Base-by-base conservation (phyloP, 2,329 filamentous ascomycete genomes). In the Exophiala sideris region DNA sequence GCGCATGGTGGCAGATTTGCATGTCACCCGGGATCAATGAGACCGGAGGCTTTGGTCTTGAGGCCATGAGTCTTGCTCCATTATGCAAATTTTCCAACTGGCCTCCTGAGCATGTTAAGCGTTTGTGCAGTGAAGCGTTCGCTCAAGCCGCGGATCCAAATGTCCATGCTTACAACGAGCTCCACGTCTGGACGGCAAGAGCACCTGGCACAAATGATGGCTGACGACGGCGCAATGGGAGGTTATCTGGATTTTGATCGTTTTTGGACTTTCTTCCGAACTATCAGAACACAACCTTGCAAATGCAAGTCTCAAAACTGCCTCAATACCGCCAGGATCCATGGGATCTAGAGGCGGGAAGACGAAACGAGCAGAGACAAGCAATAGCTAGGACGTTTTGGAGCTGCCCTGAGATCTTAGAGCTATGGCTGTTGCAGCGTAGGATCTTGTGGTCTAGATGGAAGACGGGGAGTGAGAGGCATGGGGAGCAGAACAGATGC, bases 1-100 rank as follows among this genome's bases (percentile, higher is more conserved):
- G 88, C 29, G 79, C 84, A 54, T 95, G 89, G 88, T 95, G 95
- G 72, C 91, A 92, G 66, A 75, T 92, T 20, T 86, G 84, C 36
- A 76, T 96, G 62, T 84, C 80, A 9, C 83, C 88, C 65, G 87
- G 87, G 21, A 20, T 45, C 5, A 49, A 59, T 18, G 44, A 35
- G 16, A 48, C 32, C 5, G 51, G 52, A 29, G 56, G 54, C n/a
- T 44, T 48, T 33, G 62, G 62, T 3, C 72, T 95, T 46, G 82
- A 90, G 63, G 84, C 85, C 10, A 76, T 95, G 64, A 86, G 85
- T 60, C 70, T 94, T 64, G 87, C 80, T 34, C 87, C 91, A 6
- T 79, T 96, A 66, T 85, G 82, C 41, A 80, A 85, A 54, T 76
- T 85, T 39, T 81, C 82, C 48, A 70, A 74, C 32, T 89, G 83